Conservation (phyloP, 306 rosid genomes). For the Chamaecrista fasciculata region DNA sequence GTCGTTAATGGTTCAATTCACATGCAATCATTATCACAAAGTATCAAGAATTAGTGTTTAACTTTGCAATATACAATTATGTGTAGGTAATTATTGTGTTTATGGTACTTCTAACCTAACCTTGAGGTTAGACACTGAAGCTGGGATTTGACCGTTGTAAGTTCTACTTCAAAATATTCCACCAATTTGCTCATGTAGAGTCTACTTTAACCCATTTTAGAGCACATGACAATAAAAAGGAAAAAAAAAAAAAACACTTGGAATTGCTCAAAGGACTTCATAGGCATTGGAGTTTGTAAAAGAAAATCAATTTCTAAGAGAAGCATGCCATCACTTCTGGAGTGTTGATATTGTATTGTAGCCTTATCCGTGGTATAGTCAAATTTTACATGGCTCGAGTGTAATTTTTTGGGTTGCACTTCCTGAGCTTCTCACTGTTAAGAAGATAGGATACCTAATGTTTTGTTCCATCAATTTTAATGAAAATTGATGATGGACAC, state of each 20-base stretch:
- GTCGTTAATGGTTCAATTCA: too few relatives aligned
- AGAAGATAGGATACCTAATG: too few relatives aligned
- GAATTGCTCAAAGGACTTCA: not conserved
- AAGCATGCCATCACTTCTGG: not conserved
- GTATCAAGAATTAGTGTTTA: not conserved
- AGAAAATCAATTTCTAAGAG: not conserved
- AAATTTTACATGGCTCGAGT: too few relatives aligned
- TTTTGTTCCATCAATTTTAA: too few relatives aligned
- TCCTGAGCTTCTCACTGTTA: too few relatives aligned
- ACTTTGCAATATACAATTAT: not conserved
- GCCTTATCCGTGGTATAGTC: slow-evolving; percentile 13
- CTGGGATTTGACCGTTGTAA: not conserved
- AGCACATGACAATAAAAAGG: not conserved
- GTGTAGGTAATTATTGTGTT: not conserved
- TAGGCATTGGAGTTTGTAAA: not conserved
- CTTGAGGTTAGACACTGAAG: not conserved
- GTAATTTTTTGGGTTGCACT: too few relatives aligned
- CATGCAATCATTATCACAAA: too few relatives aligned
- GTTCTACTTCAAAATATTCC: not conserved
- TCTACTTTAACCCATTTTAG: not conserved
- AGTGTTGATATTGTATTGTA: slow-evolving; percentile 7
- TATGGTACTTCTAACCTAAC: not conserved
- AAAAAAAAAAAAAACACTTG: not conserved
- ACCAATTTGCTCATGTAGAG: not conserved
- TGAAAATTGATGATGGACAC: too few relatives aligned